Base-by-base conservation (phyloP, 2,329 filamentous ascomycete species). In the Fusarium tupiense region DNA sequence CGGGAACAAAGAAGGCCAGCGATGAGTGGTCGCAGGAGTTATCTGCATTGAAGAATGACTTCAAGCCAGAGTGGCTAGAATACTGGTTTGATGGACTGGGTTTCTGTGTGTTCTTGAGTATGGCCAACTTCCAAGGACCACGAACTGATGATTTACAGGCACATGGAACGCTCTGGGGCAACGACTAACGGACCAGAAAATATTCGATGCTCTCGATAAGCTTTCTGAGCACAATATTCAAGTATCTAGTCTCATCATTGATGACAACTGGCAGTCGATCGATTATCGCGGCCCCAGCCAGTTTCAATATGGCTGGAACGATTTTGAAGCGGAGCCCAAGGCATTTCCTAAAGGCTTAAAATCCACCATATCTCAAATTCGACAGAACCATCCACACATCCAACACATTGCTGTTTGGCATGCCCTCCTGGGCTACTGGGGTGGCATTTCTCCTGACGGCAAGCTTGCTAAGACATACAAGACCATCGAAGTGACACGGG, bases 91-190 rank as follows among this genome's bases (percentile, higher is more conserved):
- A 98, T 81, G 94, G 95, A 0, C 85, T 99, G 43, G 94, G 95
- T 1, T 99, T 96, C 80, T 99, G 96, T 90, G 77, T 81, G 87
- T 81, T 52, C 17, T 24, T n/a, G 20, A 13, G 50, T 14, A 38
- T 40, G 7, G 19, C 24, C 22, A 24, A 20, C 35, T 26, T 43
- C 7, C 9, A 35, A 26, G 14, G 16, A n/a, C 3, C 19, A 13
- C n/a, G 14, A 52, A 47, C 72, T 82, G 22, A 81, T 71, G 11
- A 24, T 19, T 7, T 6, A 11, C 52, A 91, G 89, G 89, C 81
- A 99, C 96, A 2, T 99, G 96, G 96, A 99, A 98, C 79, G 93
- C 91, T 0, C 86, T 99, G 0, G 96, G 96, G 0, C 94, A 97
- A 77, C 85, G 91, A 50, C 86, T 99, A 40, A 96, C 92, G 0